phyloP scores from a whole-genome alignment of 495 filamentous ascomycete species.

The Aspergillus hancockii region DNA sequence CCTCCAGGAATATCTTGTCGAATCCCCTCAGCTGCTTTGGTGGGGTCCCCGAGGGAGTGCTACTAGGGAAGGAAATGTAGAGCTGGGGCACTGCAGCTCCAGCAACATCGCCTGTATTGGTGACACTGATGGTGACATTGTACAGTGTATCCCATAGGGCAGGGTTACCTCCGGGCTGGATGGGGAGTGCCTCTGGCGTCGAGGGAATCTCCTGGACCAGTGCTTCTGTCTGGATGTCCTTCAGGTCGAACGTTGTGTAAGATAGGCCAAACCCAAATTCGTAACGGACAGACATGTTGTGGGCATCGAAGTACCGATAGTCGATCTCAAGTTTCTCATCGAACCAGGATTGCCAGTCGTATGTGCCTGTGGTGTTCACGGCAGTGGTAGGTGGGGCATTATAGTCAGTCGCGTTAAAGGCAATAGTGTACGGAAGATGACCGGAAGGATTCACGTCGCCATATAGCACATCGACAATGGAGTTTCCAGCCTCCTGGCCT shows the following conservation, averaged over 20 bases:
- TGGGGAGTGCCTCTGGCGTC: constrained; percentile 28
- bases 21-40: constrained; percentile 65
- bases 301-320: constrained; percentile 65
- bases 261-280: constrained; percentile 69
- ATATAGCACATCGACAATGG: constrained; percentile 59
- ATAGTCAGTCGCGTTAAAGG: constrained; percentile 62
- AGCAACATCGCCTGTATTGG: constrained; percentile 53
- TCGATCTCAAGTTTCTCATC: constrained; percentile 66
- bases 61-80: constrained; percentile 57
- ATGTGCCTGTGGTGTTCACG: constrained; percentile 36
- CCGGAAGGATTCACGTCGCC: constrained; percentile 61
- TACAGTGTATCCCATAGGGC: constrained; percentile 60
- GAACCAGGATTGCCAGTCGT: constrained; percentile 58
- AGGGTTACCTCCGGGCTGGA: constrained; percentile 55
- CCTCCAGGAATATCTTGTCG: constrained; percentile 64
- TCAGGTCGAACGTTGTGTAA: constrained; percentile 64
- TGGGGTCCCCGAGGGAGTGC: constrained; percentile 17
- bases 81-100: constrained; percentile 63
- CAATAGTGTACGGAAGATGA: constrained; percentile 73
- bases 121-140: constrained; percentile 51
- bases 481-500: constrained; percentile 59
- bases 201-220: constrained; percentile 28
- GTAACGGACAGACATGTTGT: constrained; percentile 58
- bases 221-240: constrained; percentile 34
- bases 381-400: constrained; percentile 56